Evolutionary conservation across 306 rosid genomes (phyloP).

Genomic region (Acacia melanoxylon): DNA sequence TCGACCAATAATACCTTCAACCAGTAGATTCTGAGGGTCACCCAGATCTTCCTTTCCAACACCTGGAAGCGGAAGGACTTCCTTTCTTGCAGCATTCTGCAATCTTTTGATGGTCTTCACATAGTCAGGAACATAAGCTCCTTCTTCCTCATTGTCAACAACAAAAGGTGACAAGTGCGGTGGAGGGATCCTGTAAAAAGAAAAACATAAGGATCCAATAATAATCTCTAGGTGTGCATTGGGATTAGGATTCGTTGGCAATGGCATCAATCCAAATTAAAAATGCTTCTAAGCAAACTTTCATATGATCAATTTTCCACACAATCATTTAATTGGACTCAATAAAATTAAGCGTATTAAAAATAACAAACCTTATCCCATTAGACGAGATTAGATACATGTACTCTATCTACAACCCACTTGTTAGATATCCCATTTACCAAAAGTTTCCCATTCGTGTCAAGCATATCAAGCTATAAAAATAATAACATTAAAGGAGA

Average conservation of each 20-base stretch:
- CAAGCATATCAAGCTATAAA: not conserved
- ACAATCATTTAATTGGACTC: not conserved
- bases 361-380: not conserved
- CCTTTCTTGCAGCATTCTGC: slow-evolving; percentile 70
- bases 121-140: slow-evolving; percentile 88
- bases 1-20: slow-evolving; percentile 71
- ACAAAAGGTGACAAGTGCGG: slow-evolving; percentile 95
- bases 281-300: not conserved
- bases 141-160: slow-evolving; percentile 78
- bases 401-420: not conserved
- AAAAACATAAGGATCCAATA: not conserved
- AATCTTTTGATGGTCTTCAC: slow-evolving; percentile 76
- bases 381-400: too few species aligned
- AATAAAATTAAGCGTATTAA: not conserved
- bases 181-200: slow-evolving; percentile 69
- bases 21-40: slow-evolving; percentile 76
- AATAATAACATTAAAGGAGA: too few species aligned
- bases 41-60: slow-evolving; percentile 68
- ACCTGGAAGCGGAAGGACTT: slow-evolving; percentile 83
- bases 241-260: not conserved
- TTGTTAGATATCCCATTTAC: not conserved
- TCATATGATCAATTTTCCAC: not conserved
- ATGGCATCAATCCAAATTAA: not conserved
- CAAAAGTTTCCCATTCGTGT: not conserved
- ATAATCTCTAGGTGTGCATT: not conserved